Percentiles rank a stretch among this genome's conserved stretches.
Conservation (phyloP, 2,329 filamentous ascomycete genomes). For the Fusarium lyarnte region DNA sequence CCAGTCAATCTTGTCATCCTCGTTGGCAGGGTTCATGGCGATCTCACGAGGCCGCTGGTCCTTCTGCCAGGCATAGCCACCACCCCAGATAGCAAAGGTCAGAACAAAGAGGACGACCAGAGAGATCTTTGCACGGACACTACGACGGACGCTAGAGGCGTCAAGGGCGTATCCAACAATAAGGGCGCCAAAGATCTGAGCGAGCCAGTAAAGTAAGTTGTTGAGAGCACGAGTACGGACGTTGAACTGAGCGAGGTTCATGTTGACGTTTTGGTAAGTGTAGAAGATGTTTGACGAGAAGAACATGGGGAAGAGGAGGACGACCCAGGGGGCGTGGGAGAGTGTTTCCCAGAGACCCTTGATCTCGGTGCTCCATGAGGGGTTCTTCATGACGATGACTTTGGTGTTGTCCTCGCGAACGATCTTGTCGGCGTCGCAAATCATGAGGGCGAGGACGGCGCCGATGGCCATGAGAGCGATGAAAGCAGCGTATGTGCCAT, state of each 20-base stretch:
- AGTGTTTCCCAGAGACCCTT: conserved; percentile 57
- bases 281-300: conserved; percentile 66
- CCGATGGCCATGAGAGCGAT: conserved; percentile 60
- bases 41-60: conserved; percentile 57
- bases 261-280: conserved; percentile 65
- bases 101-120: conserved; percentile 58
- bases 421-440: conserved; percentile 57
- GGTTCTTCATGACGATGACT: conserved; percentile 48
- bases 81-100: conserved; percentile 65
- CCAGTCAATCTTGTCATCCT: conserved; percentile 54
- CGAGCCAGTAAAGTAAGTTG: conserved; percentile 64
- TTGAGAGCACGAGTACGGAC: conserved; percentile 66
- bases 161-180: conserved; percentile 59
- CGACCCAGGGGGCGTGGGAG: conserved; percentile 44
- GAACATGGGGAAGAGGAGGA: conserved; percentile 61
- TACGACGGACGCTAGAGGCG: conserved; percentile 53
- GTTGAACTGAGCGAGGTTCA: conserved; percentile 65
- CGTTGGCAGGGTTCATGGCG: conserved; percentile 51
- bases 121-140: conserved; percentile 56
- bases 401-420: conserved; percentile 53
- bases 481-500: conserved; percentile 61
- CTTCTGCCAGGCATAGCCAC: conserved; percentile 72
- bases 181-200: conserved; percentile 64
- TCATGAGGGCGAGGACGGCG: conserved; percentile 57
- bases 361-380: conserved; percentile 47